Evolutionary conservation across 2,329 filamentous ascomycete genomes (phyloP).

Genomic region (Fusarium pseudograminearum): DNA sequence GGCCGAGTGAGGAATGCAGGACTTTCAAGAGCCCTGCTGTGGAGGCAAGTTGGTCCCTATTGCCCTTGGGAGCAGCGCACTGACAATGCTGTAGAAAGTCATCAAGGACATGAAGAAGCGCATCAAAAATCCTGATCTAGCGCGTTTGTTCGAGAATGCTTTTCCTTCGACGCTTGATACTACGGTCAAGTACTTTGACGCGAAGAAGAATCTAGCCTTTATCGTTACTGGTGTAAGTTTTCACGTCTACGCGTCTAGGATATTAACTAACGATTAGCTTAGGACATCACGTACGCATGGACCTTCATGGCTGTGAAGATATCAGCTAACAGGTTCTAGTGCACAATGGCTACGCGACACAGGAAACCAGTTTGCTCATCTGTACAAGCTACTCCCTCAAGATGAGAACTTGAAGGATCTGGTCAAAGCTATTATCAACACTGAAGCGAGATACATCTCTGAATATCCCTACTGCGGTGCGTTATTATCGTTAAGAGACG

Average conservation of each 20-base stretch:
- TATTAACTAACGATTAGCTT: fast-evolving
- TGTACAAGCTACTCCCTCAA: conserved; percentile 21
- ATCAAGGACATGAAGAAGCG: conserved; percentile 26
- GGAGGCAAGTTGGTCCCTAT: no score
- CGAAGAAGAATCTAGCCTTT: conserved; percentile 10
- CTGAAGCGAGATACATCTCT: conserved; percentile 20
- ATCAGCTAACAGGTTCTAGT: not conserved
- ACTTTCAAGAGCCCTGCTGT: conserved; percentile 29
- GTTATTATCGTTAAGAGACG: fast-evolving
- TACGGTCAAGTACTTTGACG: conserved; percentile 30
- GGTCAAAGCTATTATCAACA: conserved; percentile 31
- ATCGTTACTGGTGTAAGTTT: conserved; percentile 25
- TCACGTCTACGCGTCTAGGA: fast-evolving
- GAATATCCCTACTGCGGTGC: conserved; percentile 30
- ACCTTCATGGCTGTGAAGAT: not conserved
- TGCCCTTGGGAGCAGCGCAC: not conserved
- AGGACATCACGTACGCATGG: conserved; percentile 24
- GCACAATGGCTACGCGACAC: conserved; percentile 32
- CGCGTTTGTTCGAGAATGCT: conserved; percentile 27
- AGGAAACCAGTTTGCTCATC: conserved; percentile 23
- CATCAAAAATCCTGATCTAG: conserved; percentile 21
- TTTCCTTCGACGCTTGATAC: conserved; percentile 26
- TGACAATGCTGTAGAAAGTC: conserved; percentile 4
- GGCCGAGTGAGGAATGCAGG: conserved; percentile 27
- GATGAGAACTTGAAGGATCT: conserved; percentile 17